phyloP scores from a whole-genome alignment of 805 yeast genomes.

The Candida easanensis region DNA sequence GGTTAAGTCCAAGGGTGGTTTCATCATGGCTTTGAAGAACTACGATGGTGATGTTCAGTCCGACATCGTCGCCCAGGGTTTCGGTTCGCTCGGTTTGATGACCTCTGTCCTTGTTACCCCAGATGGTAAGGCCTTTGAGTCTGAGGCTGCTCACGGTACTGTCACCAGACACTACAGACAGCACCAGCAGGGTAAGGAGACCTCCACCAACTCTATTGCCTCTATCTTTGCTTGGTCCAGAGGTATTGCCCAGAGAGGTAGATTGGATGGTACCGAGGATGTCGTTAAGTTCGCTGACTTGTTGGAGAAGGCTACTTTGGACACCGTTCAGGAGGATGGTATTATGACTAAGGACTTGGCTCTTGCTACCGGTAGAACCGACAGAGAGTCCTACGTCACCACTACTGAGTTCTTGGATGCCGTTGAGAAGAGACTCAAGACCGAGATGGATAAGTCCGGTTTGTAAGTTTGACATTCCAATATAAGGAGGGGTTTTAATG shows the following conservation, averaged over 20 bases:
- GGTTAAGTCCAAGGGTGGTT: conserved; percentile 95
- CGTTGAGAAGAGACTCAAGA: conserved; percentile 60
- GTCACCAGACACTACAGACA: conserved; percentile 96
- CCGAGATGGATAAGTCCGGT: conserved; percentile 26
- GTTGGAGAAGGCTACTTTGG: conserved; percentile 81
- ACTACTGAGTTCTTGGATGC: conserved; percentile 89
- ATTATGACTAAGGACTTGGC: conserved; percentile 97
- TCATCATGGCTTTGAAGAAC: conserved; percentile 92
- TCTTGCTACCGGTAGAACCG: conserved; percentile 81
- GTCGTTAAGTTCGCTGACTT: conserved; percentile 76
- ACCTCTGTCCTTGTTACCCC: conserved; percentile 95
- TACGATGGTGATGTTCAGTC: conserved; percentile 98
- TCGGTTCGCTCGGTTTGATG: conserved; percentile 95
- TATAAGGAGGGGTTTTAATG: background rate
- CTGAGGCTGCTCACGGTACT: conserved; percentile 99
- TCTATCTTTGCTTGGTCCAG: conserved; percentile 97
- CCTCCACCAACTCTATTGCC: conserved; percentile 97
- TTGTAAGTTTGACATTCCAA: conserved; percentile 6
- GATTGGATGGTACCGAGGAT: conserved; percentile 80
- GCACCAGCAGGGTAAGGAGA: conserved; percentile 95
- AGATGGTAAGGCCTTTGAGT: conserved; percentile 92
- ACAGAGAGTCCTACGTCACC: conserved; percentile 77
- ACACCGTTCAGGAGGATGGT: conserved; percentile 78
- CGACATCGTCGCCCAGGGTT: conserved; percentile 98
- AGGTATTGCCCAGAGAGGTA: conserved; percentile 91